These are phyloP conservation scores for Pseudocercospora vitis DNA, from an alignment of 2,329 filamentous ascomycete genomes.

Conservation along the genomic window DNA sequence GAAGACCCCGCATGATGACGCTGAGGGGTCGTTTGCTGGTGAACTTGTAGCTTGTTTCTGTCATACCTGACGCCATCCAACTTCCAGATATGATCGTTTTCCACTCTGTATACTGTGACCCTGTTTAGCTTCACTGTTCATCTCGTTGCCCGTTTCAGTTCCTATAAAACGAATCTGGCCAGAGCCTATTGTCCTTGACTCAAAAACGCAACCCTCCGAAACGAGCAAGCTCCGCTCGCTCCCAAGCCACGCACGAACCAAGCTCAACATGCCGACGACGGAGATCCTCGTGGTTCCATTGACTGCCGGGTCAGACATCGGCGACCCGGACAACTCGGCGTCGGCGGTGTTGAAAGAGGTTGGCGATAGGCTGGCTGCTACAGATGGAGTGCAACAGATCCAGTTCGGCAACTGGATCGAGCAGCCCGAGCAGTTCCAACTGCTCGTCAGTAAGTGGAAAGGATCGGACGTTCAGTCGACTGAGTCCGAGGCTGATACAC, in stretches of 20 bases:
- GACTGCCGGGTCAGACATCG: slow-evolving; percentile 39
- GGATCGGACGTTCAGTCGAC: background rate
- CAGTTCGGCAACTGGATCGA: slow-evolving; percentile 45
- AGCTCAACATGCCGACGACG: slow-evolving; percentile 37
- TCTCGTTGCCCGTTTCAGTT: slow-evolving; percentile 1
- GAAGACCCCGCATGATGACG: background rate
- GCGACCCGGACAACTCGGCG: slow-evolving; percentile 32
- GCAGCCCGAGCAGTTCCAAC: slow-evolving; percentile 38
- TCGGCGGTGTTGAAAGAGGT: slow-evolving; percentile 37
- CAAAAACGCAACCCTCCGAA: background rate
- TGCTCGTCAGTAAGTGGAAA: slow-evolving; percentile 43
- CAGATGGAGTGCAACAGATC: slow-evolving; percentile 40
- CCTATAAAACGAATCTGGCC: background rate
- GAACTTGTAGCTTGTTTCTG: background rate
- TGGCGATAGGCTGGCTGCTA: slow-evolving; percentile 34
- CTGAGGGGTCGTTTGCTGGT: background rate
- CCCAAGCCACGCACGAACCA: slow-evolving; percentile 1
- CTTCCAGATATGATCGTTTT: too few relatives aligned
- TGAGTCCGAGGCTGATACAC: slow-evolving; percentile 2
- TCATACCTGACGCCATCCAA: background rate
- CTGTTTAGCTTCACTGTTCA: background rate
- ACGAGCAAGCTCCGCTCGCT: background rate
- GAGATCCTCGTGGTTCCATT: slow-evolving; percentile 45
- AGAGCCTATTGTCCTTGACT: background rate
- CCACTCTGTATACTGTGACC: too few relatives aligned